Evolutionary conservation across 495 filamentous ascomycete species (phyloP), one percentile per base, ranked within the genome.

Genomic region (Talaromyces thailandensis): DNA sequence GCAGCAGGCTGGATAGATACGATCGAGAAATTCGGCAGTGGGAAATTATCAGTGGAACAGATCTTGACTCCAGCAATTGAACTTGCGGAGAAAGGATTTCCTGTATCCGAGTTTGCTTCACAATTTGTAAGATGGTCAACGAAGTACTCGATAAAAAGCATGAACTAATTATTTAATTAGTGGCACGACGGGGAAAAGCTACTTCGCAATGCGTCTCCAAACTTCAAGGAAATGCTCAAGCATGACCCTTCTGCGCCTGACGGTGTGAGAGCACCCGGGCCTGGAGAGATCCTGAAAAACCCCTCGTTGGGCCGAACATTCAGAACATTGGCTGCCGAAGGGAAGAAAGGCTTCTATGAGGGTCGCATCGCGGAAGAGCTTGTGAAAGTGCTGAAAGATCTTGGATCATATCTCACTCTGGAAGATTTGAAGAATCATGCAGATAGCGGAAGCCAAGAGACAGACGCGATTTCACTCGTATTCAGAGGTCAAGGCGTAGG

Each of bases 1-100:
- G 86, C 95, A 11, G 95, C 93, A 6, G 94, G 95, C 2, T 98
- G 95, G 94, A 86, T 90, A 32, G 94, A 98, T 72, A 87, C 86
- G 0, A 81, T 98, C n/a, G 86, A 93, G 74, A 87, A 82, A 55
- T 97, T 98, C 72, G 94, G 94, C 3, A 96, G 91, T 70, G 90
- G 91, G 2, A 96, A 88, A 73, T 62, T 98, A 28, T 84, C 79
- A 0, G 62, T 98, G 73, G 79, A 84, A 67, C 84, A 96, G 69
- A 87, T 98, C 52, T 75, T 98, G 25, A 78, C 76, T 37, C 93
- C 94, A 11, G 94, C 90, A 0, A 92, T 96, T 66, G 84, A 90
- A 68, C 79, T 98, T 11, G 94, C 85, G 0, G 93, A 98, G 71
- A 83, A 91, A 59, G 94, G 94, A 0, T 96, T 93, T 64, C 89